Conservation (phyloP, 129 eudicot species). For the Chrysanthemum makinoi region DNA sequence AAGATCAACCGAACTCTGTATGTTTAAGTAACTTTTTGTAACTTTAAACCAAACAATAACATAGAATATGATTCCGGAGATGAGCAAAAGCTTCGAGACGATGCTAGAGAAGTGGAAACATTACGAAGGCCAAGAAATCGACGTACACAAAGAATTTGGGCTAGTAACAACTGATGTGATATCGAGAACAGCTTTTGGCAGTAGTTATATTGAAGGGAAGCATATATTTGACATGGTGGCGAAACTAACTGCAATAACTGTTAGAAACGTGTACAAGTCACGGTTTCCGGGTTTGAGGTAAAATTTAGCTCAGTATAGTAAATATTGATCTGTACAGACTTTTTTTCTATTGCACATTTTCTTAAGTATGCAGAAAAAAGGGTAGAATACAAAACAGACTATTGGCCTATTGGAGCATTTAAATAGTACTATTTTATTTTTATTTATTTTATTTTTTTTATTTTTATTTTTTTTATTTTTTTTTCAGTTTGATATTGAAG, state of each 20-base stretch:
- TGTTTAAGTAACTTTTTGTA: too few species aligned
- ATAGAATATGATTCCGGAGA: slow-evolving; percentile 66
- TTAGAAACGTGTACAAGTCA: slow-evolving; percentile 50
- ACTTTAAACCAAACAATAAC: too few species aligned
- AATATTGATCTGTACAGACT: background rate
- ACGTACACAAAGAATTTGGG: slow-evolving; percentile 57
- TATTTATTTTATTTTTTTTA: too few species aligned
- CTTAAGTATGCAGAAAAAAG: background rate
- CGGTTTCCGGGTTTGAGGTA: slow-evolving; percentile 63
- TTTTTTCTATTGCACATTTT: too few species aligned
- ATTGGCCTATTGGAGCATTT: background rate
- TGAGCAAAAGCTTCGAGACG: slow-evolving; percentile 52
- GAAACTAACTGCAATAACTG: slow-evolving; percentile 46
- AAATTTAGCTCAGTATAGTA: background rate
- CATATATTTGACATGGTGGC: slow-evolving; percentile 71
- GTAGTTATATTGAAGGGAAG: slow-evolving; percentile 56
- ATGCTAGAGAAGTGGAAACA: slow-evolving; percentile 61
- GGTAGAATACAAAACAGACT: too few species aligned
- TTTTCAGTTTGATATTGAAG: slow-evolving; percentile 38
- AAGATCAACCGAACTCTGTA: too few species aligned
- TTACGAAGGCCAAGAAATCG: slow-evolving; percentile 54
- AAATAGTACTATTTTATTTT: too few species aligned
- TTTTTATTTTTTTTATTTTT: too few species aligned
- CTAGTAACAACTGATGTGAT: slow-evolving; percentile 70
- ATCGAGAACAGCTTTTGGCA: slow-evolving; percentile 75